Percentiles rank a stretch among this genome's conserved stretches.
These are phyloP conservation scores for Gonium pectorale DNA, from an alignment of 139 green algal genomes.

Conservation along the genomic window DNA sequence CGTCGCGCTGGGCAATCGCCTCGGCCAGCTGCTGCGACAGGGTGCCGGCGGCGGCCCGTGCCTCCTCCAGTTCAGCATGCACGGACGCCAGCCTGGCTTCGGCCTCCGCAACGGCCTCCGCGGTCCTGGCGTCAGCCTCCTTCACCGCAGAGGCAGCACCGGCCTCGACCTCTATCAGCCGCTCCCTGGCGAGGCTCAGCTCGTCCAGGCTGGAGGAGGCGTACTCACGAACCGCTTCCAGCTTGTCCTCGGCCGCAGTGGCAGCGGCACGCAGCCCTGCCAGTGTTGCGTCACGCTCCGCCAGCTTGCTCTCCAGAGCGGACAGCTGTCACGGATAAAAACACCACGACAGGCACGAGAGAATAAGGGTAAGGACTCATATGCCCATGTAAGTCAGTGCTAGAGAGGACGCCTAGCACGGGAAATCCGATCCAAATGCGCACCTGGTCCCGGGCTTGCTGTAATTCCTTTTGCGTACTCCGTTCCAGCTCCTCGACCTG, in stretches of 20 bases:
- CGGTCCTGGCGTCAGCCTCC: not conserved
- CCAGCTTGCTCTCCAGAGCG: not conserved
- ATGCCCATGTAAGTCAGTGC: no score
- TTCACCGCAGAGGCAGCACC: not conserved
- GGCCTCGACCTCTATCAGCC: not conserved
- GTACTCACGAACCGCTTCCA: conserved; percentile 29
- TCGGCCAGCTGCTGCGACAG: not conserved
- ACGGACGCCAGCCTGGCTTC: not conserved
- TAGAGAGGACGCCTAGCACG: no score
- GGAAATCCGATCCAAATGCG: not conserved
- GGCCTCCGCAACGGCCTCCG: not conserved
- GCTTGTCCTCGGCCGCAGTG: conserved; percentile 18
- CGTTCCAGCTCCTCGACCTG: not conserved
- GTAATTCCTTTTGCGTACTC: conserved; percentile 27
- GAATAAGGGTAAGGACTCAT: no score
- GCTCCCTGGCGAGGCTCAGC: not conserved
- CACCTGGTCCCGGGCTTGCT: not conserved
- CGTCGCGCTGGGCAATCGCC: conserved; percentile 3
- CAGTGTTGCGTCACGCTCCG: conserved; percentile 2
- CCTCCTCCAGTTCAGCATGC: conserved; percentile 4
- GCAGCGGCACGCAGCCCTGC: not conserved
- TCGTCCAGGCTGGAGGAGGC: conserved; percentile 21
- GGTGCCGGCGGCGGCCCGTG: not conserved
- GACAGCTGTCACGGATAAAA: no score
- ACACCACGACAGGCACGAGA: no score